Evolutionary conservation across 306 rosid species (phyloP).

Genomic region (Echinosophora koreensis): DNA sequence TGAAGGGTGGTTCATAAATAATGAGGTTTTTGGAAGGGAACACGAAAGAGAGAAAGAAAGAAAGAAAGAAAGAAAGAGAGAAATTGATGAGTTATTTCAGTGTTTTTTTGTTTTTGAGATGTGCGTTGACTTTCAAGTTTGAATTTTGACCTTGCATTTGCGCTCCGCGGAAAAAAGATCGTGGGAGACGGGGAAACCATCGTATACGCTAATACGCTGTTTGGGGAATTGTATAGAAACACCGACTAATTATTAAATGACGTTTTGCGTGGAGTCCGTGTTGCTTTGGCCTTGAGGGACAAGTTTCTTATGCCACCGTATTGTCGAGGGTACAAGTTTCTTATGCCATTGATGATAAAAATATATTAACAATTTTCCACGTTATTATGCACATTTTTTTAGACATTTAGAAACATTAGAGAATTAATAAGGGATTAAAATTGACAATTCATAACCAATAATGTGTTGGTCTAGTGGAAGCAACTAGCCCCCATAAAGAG

Average conservation of each 20-base stretch:
- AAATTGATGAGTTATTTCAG: conserved; percentile 27
- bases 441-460: too few relatives aligned
- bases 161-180: background rate
- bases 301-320: background rate
- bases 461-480: too few relatives aligned
- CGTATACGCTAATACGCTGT: background rate
- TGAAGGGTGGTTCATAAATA: background rate
- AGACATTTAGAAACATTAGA: too few relatives aligned
- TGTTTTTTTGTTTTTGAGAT: background rate
- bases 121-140: background rate
- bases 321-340: background rate
- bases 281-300: background rate
- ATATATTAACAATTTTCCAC: too few relatives aligned
- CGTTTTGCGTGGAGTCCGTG: background rate
- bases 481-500: too few relatives aligned
- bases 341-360: too few relatives aligned
- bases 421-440: too few relatives aligned
- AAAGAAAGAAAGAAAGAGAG: conserved; percentile 36
- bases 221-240: background rate
- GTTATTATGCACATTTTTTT: background rate
- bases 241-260: background rate
- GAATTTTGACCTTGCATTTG: conserved; percentile 30
- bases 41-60: background rate
- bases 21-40: conserved; percentile 23
- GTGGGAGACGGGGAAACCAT: background rate